phyloP scores from a whole-genome alignment of 2,329 filamentous ascomycete genomes.

The Pestalotiopsis sp. region DNA sequence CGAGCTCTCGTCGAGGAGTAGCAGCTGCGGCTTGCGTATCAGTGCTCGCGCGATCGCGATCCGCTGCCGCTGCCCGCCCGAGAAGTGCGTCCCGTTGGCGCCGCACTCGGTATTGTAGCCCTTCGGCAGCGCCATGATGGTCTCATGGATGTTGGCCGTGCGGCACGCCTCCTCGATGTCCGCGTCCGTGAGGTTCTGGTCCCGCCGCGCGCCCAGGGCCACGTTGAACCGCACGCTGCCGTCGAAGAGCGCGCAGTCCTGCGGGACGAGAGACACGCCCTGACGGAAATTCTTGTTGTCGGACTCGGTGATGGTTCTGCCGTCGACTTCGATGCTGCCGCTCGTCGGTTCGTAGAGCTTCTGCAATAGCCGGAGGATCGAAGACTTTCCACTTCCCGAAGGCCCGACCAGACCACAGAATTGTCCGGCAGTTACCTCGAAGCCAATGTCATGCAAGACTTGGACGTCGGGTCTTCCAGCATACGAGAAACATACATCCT shows the following conservation, averaged over 20 bases:
- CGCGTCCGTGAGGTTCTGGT: slow-evolving; percentile 44
- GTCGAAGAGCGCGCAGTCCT: slow-evolving; percentile 44
- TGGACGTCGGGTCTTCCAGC: slow-evolving; percentile 60
- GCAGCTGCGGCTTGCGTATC: slow-evolving; percentile 62
- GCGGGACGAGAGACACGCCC: slow-evolving; percentile 39
- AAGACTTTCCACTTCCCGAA: slow-evolving; percentile 69
- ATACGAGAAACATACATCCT: slow-evolving; percentile 66
- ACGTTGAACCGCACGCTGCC: slow-evolving; percentile 44
- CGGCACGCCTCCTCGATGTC: slow-evolving; percentile 60
- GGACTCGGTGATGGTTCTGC: slow-evolving; percentile 26
- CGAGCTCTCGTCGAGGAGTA: slow-evolving; percentile 73
- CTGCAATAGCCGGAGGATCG: slow-evolving; percentile 60
- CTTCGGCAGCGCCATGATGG: slow-evolving; percentile 43
- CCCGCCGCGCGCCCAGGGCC: slow-evolving; percentile 42
- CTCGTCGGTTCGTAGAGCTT: slow-evolving; percentile 48
- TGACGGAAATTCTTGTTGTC: slow-evolving; percentile 34
- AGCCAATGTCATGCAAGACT: slow-evolving; percentile 58
- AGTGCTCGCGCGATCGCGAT: slow-evolving; percentile 71
- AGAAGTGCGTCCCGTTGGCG: slow-evolving; percentile 66
- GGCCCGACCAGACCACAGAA: slow-evolving; percentile 68
- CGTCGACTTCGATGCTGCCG: slow-evolving; percentile 46
- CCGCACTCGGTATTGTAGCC: slow-evolving; percentile 61
- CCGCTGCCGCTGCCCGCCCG: slow-evolving; percentile 72
- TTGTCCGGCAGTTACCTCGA: slow-evolving; percentile 60
- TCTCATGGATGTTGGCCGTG: slow-evolving; percentile 61